phyloP scores from a whole-genome alignment of 305 asterid genomes.

The Coffea humblotiana region DNA sequence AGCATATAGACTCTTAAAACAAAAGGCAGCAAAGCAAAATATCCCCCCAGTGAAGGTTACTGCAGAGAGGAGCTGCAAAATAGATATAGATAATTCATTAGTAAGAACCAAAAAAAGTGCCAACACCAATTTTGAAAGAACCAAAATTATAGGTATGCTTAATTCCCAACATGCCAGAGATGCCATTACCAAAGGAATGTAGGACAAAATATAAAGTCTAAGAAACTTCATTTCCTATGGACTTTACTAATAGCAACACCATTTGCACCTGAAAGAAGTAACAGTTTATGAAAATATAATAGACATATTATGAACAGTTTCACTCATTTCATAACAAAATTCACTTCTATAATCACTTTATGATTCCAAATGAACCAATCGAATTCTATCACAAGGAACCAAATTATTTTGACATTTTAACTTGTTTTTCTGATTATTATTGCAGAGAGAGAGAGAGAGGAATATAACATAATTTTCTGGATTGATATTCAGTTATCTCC shows the following conservation, averaged over 20 bases:
- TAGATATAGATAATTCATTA: neutral
- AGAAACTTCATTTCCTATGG: neutral
- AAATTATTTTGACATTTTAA: neutral
- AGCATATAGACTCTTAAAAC: constrained; percentile 66
- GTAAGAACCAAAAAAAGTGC: constrained; percentile 12
- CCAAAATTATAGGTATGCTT: neutral
- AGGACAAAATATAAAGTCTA: neutral
- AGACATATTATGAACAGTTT: neutral
- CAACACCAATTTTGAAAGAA: neutral
- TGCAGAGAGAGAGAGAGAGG: neutral
- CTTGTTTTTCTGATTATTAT: neutral
- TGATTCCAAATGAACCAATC: neutral
- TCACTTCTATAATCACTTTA: neutral
- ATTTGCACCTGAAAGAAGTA: neutral
- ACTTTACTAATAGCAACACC: neutral
- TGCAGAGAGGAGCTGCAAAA: constrained; percentile 71
- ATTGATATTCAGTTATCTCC: neutral
- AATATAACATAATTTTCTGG: neutral
- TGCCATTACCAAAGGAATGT: neutral
- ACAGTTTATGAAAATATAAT: neutral
- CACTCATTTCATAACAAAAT: neutral
- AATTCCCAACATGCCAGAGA: neutral
- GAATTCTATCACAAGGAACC: neutral
- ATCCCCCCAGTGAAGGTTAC: constrained; percentile 71
- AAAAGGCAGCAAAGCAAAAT: constrained; percentile 87